Percentiles rank a stretch among this genome's conserved stretches.
Evolutionary conservation across 129 eudicot species (phyloP).

Genomic region (sunflower (Helianthus annuus)): DNA sequence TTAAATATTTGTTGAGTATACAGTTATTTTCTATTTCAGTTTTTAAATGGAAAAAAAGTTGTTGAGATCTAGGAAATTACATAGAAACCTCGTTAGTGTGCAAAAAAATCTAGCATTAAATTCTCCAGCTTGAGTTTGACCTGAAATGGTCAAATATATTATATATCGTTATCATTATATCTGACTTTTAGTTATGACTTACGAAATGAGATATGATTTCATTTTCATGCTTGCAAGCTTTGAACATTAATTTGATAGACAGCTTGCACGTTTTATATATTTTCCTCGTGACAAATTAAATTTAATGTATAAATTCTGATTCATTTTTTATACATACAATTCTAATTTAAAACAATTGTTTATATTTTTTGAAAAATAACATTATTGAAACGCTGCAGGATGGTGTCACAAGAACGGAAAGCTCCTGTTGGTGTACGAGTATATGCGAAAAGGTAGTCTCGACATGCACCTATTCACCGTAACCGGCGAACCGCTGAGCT

Average conservation of each 20-base stretch:
- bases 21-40: too few relatives aligned
- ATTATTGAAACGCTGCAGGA: slow-evolving; percentile 39
- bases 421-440: slow-evolving; percentile 74
- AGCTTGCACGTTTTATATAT: slow-evolving; percentile 14
- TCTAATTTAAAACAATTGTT: background rate
- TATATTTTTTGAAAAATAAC: background rate
- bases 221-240: background rate
- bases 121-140: background rate
- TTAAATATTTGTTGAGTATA: background rate
- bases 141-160: background rate
- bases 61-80: too few relatives aligned
- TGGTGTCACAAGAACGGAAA: slow-evolving; percentile 89
- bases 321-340: too few relatives aligned
- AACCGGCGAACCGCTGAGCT: slow-evolving; percentile 48
- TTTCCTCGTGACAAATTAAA: background rate
- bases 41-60: too few relatives aligned
- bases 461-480: slow-evolving; percentile 70
- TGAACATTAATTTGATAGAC: slow-evolving; percentile 20
- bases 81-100: too few relatives aligned
- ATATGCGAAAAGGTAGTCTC: slow-evolving; percentile 93
- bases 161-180: background rate
- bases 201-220: background rate
- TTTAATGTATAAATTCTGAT: too few relatives aligned
- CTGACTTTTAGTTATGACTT: background rate
- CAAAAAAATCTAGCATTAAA: background rate